A percentile compares a stretch with the other conserved stretches of the same genome.
Evolutionary conservation across 305 asterid species (phyloP).

Genomic region (Fraxinus latifolia): DNA sequence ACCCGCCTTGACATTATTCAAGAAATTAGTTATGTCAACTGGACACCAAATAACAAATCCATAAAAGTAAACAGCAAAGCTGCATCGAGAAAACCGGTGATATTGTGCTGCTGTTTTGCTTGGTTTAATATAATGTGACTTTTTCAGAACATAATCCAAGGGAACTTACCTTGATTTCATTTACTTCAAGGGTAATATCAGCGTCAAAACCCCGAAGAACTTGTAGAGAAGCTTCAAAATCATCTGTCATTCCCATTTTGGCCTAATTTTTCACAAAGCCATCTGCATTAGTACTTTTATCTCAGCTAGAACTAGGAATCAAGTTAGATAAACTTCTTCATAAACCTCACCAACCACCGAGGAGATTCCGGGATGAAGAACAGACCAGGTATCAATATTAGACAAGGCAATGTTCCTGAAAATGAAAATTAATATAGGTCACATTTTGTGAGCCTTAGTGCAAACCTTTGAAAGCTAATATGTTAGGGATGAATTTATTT

Average conservation of each 20-base stretch:
- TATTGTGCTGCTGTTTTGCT: not conserved
- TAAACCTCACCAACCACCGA: conserved; percentile 89
- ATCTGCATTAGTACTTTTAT: conserved; percentile 24
- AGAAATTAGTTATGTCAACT: conserved; percentile 7
- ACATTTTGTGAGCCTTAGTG: not conserved
- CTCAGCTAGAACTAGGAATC: not conserved
- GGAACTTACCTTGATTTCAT: conserved; percentile 73
- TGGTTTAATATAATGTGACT: not conserved
- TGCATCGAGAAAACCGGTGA: not conserved
- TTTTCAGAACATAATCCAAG: not conserved
- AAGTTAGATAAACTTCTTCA: conserved; percentile 1
- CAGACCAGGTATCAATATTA: conserved; percentile 52
- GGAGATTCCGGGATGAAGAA: conserved; percentile 70
- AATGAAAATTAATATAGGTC: conserved; percentile 22
- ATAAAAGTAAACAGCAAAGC: not conserved
- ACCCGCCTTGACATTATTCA: not conserved
- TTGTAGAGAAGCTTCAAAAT: conserved; percentile 88
- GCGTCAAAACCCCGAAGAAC: conserved; percentile 93
- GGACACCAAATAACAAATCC: not conserved
- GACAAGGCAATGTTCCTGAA: conserved; percentile 81
- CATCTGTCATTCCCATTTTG: conserved; percentile 93
- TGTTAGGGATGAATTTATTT: not conserved
- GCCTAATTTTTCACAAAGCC: conserved; percentile 48
- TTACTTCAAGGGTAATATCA: conserved; percentile 76
- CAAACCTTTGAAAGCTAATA: not conserved